These are phyloP conservation scores for Chara braunii DNA, from an alignment of 139 green algal genomes.

Conservation along the genomic window DNA sequence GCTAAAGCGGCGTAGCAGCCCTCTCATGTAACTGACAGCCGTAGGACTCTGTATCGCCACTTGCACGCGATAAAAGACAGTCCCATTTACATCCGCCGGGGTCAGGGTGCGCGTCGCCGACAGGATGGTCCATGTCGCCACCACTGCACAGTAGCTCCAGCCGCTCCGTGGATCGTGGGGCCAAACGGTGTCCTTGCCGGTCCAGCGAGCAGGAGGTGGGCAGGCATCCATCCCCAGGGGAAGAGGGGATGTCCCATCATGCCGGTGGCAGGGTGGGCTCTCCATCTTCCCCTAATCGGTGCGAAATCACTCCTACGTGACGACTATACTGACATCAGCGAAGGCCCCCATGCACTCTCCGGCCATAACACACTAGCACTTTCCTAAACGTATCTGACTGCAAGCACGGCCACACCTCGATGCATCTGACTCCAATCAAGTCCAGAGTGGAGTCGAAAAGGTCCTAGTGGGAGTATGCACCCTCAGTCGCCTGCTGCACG, in stretches of 20 bases:
- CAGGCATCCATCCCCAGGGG: constrained; percentile 34
- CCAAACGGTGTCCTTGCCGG: constrained; percentile 11
- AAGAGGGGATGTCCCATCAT: constrained; percentile 30
- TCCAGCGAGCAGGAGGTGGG: constrained; percentile 13
- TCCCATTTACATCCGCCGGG: too few species aligned
- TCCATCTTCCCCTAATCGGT: too few species aligned
- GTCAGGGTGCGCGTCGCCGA: neutral
- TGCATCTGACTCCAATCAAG: too few species aligned
- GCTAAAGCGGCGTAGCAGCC: constrained; percentile 21
- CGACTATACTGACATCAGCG: too few species aligned
- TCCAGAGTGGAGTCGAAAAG: too few species aligned
- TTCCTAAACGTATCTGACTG: too few species aligned
- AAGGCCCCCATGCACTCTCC: too few species aligned
- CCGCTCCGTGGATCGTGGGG: neutral
- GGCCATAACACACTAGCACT: too few species aligned
- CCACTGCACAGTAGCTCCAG: constrained; percentile 22
- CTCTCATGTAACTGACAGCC: neutral
- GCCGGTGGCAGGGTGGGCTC: constrained; percentile 18
- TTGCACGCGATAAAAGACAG: constrained; percentile 27
- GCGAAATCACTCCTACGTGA: too few species aligned
- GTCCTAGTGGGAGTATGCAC: too few species aligned
- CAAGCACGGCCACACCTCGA: too few species aligned
- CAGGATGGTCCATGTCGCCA: constrained; percentile 8
- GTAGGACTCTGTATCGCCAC: constrained; percentile 19
- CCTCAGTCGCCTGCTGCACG: too few species aligned